Evolutionary conservation across 1,284 basidiomycete species (phyloP).

Genomic region (Irpex lacteus): DNA sequence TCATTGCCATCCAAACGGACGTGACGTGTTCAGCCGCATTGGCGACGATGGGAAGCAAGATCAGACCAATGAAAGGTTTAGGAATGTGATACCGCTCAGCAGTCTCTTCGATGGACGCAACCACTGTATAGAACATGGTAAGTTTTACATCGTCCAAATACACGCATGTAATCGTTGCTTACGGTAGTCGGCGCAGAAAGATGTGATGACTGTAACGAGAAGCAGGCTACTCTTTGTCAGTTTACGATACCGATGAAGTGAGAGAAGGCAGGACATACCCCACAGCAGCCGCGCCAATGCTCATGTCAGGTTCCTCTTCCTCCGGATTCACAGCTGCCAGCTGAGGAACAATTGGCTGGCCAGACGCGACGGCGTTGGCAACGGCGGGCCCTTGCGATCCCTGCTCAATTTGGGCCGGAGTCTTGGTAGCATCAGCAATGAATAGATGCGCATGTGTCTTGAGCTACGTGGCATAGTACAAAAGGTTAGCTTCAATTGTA

Average conservation of each 20-base stretch:
- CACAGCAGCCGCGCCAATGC: conserved; percentile 56
- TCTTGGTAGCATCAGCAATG: not conserved
- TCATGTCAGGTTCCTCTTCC: conserved; percentile 65
- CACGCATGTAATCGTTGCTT: conserved; percentile 25
- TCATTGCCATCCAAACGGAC: conserved; percentile 89
- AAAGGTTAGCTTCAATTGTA: not conserved
- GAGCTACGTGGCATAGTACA: conserved; percentile 34
- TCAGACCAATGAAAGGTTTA: conserved; percentile 78
- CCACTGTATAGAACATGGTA: conserved; percentile 45
- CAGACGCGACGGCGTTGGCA: not conserved
- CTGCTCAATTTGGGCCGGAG: not conserved
- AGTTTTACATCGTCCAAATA: not conserved
- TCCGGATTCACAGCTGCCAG: conserved; percentile 32
- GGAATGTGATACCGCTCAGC: conserved; percentile 79
- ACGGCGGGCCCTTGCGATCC: not conserved
- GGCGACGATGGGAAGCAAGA: conserved; percentile 71
- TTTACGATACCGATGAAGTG: not conserved
- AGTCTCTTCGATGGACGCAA: conserved; percentile 89
- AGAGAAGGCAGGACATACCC: conserved; percentile 38
- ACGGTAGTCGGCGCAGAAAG: conserved; percentile 84
- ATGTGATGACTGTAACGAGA: conserved; percentile 73
- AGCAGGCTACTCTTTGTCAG: conserved; percentile 43
- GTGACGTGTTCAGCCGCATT: conserved; percentile 83
- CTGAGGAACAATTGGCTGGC: conserved; percentile 11
- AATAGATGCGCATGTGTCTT: conserved; percentile 29